Evolutionary conservation across 1,284 basidiomycete genomes (phyloP).

Genomic region (Gymnopus androsaceus): DNA sequence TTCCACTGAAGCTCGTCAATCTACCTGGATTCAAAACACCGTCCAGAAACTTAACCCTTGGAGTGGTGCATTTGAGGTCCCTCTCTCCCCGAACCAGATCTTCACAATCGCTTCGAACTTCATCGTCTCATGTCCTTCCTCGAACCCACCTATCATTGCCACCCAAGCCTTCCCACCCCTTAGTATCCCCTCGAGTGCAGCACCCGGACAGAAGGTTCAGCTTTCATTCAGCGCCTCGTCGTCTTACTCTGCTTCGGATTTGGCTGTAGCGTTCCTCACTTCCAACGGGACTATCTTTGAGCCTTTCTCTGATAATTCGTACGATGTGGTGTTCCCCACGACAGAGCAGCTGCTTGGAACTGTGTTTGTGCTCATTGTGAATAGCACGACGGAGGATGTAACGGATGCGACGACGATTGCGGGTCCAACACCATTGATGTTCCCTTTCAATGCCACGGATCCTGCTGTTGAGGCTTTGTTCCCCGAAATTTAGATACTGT

Average conservation of each 20-base stretch:
- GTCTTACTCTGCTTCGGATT: background rate
- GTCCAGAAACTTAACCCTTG: slow-evolving; percentile 51
- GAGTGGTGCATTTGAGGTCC: slow-evolving; percentile 55
- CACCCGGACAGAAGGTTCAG: slow-evolving; percentile 15
- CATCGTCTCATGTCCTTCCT: slow-evolving; percentile 50
- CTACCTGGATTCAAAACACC: slow-evolving; percentile 52
- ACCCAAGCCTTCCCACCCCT: slow-evolving; percentile 43
- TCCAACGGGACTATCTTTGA: slow-evolving; percentile 9
- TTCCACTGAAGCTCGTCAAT: slow-evolving; percentile 47
- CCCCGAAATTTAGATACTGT: no score
- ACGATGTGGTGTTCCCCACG: slow-evolving; percentile 5
- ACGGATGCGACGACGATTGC: slow-evolving; percentile 8
- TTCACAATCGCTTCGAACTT: slow-evolving; percentile 44
- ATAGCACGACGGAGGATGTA: slow-evolving; percentile 1
- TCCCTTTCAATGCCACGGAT: slow-evolving; percentile 10
- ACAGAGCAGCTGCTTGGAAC: slow-evolving; percentile 7
- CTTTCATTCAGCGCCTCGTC: slow-evolving; percentile 20
- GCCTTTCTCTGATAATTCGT: background rate
- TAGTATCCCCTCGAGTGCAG: slow-evolving; percentile 7
- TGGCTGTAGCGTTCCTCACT: slow-evolving; percentile 41
- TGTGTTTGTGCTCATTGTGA: slow-evolving; percentile 5
- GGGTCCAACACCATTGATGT: slow-evolving; percentile 14
- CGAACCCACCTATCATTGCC: slow-evolving; percentile 42
- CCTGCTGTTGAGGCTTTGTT: slow-evolving; percentile 1
- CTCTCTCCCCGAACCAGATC: slow-evolving; percentile 51